Conservation (phyloP, 176 grass and related monocot species). For the Oryza australiensis region DNA sequence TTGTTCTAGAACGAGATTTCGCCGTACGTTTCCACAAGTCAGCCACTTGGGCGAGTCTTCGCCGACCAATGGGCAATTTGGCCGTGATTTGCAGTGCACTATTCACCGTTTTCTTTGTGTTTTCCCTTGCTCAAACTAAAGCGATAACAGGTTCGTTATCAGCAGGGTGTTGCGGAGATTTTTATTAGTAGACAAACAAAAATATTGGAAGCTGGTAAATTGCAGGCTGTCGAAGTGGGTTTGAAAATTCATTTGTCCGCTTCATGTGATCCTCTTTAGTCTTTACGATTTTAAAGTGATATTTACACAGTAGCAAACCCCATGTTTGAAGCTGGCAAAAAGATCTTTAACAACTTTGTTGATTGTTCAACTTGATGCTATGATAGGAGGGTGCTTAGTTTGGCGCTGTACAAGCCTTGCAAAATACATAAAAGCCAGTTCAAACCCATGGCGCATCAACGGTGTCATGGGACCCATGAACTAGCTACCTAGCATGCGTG, state of each 20-base stretch:
- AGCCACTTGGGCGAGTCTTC: not conserved
- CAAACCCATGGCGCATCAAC: not conserved
- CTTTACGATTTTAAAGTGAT: not conserved
- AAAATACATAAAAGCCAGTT: not conserved
- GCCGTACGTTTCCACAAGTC: not conserved
- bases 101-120: not conserved
- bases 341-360: conserved; percentile 11
- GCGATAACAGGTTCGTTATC: not conserved
- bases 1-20: not conserved
- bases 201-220: not conserved
- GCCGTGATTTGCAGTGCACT: not conserved
- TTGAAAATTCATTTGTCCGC: not conserved
- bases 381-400: not conserved
- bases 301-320: not conserved
- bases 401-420: conserved; percentile 14
- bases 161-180: not conserved
- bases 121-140: not conserved
- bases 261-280: not conserved
- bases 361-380: conserved; percentile 4
- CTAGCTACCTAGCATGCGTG: not conserved
- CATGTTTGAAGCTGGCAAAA: conserved; percentile 32
- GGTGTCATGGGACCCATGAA: conserved; percentile 18
- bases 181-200: not conserved
- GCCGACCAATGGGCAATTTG: not conserved
- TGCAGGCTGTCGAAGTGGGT: not conserved